Conservation (phyloP, 495 filamentous ascomycete species). For the Aeminium ludgeri region DNA sequence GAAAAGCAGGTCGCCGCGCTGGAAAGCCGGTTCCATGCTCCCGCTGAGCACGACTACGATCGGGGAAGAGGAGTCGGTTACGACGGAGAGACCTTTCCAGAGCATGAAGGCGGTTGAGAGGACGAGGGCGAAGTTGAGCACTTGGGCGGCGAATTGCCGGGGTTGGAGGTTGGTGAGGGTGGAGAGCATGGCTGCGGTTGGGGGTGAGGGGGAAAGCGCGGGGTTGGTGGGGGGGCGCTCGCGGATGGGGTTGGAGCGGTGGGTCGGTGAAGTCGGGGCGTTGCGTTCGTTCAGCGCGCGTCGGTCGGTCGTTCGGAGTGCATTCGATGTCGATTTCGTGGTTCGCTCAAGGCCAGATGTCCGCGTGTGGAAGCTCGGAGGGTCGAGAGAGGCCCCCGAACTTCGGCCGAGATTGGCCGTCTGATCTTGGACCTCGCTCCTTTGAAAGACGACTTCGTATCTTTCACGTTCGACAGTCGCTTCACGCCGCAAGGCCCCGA, state of each 20-base stretch:
- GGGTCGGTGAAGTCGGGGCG: too few species aligned
- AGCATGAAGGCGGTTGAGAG: constrained; percentile 94
- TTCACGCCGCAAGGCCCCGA: too few species aligned
- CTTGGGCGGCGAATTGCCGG: constrained; percentile 70
- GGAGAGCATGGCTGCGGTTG: constrained; percentile 47
- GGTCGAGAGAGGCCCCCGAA: neutral
- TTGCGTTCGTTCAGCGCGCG: neutral
- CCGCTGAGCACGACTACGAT: constrained; percentile 93
- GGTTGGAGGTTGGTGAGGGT: constrained; percentile 44
- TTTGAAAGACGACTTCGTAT: too few species aligned
- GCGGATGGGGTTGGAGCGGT: too few species aligned
- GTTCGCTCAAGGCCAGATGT: too few species aligned
- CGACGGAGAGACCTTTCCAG: constrained; percentile 87
- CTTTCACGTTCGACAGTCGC: too few species aligned
- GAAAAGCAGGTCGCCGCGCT: constrained; percentile 82
- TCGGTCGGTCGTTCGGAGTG: neutral
- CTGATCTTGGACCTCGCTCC: too few species aligned
- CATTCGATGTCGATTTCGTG: too few species aligned
- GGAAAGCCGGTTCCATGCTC: constrained; percentile 94
- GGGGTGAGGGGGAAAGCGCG: neutral
- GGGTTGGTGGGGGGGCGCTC: too few species aligned
- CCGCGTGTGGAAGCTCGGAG: too few species aligned
- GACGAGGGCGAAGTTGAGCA: constrained; percentile 89
- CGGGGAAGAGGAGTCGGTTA: constrained; percentile 71
- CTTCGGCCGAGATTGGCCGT: neutral